Evolutionary conservation across 2,329 filamentous ascomycete genomes (phyloP), one percentile per base, ranked within the genome.

Genomic region (Dactylellina leptospora): DNA sequence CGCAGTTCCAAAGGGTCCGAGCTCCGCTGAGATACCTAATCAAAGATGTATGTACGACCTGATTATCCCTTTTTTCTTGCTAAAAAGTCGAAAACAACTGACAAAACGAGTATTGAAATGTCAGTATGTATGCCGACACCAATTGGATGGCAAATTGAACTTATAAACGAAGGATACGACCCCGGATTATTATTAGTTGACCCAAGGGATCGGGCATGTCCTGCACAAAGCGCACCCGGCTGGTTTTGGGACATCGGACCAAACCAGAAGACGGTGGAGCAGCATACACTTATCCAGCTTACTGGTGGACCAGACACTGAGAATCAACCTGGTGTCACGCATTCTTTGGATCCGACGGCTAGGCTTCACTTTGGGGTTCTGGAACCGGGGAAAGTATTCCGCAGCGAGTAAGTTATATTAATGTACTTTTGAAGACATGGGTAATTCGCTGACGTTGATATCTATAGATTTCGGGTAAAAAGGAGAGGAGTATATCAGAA

Each of bases 261-360:
- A n/a, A 62, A 22, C 8, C 28, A 13, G 16, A 18, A 47, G 27
- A 61, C 64, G 22, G 16, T 22, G 23, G 40, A 54, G 9, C 48
- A 50, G 5, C 56, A 61, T 8, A 70, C 55, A 0, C 51, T 70
- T 30, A 61, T 70, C 4, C 56, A 70, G n/a, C 40, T 70, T n/a
- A 70, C 48, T 1, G 55, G 64, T 0, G 56, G 64, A 1, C 40
- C 48, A 1, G 38, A 56, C 42, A 47, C 40, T 8, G 23, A 36
- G 3, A 28, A 3, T 3, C 33, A 56, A 16, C 22, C 48, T 5
- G 64, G 64, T 2, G 25, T 70, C 4, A 70, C 64, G n/a, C 51
- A 70, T 28, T 40, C 16, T 6, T n/a, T 55, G 6, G 44, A 58
- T 2, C 56, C 55, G 3, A 10, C 4, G 8, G n/a, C 20, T 3